Evolutionary conservation across 1,284 basidiomycete species (phyloP), one percentile per base, ranked within the genome.

Genomic region (Fomes fomentarius): DNA sequence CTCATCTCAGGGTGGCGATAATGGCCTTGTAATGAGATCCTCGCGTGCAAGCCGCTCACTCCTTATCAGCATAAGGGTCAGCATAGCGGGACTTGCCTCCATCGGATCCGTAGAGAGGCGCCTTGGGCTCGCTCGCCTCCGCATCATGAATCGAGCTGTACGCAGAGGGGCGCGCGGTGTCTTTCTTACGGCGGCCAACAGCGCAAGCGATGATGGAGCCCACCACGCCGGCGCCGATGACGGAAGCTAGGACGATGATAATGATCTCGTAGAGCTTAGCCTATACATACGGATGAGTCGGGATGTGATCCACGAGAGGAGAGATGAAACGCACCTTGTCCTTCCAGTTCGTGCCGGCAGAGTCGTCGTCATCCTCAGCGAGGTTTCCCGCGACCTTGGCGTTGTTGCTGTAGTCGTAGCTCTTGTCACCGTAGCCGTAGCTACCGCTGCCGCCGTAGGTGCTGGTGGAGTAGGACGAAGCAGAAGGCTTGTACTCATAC

Each of bases 41-140:
- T 14, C 4, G 21, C n/a, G 17, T n/a, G 17, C 3, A 25, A 12
- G 12, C 40, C 47, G 46, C 38, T 46, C 43, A 57, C 50, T 54
- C 22, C 47, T 57, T 51, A 52, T 66, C 65, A 30, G 52, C 46
- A 58, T 68, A 68, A 12, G 66, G 66, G 41, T 67, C 63, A 3
- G 64, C 42, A 48, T 67, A 67, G 49, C 56, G 62, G 17, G 57
- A 50, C 34, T 31, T 15, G 34, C 58, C 60, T 24, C 65, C 66
- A 43, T 68, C 65, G 33, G 62, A 61, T 28, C 64, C 65, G 47
- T 68, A 66, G 24, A 68, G 54, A 19, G 63, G 62, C 2, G 50
- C 58, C 24, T 63, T 53, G 38, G 54, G 59, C 41, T 49, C 61
- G 22, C 37, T 50, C 19, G 48, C 30, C 54, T 66, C 66, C 43